Percentiles rank a stretch among this genome's conserved stretches.
phyloP scores from a whole-genome alignment of 805 yeast species.

The Sugiyamaella qingdaonensis region DNA sequence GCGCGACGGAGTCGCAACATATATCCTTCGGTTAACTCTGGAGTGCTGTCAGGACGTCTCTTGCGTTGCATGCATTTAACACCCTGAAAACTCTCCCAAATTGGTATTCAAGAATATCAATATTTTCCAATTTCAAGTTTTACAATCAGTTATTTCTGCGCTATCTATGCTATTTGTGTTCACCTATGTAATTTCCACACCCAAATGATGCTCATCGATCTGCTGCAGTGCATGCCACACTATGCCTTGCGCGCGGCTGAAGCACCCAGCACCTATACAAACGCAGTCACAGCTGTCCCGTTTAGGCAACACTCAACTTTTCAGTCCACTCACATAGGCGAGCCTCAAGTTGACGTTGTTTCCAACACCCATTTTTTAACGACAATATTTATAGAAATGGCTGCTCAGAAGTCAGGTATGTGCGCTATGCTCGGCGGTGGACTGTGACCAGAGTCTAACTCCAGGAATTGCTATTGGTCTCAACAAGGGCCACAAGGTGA shows the following conservation, averaged over 20 bases:
- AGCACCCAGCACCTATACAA: neutral
- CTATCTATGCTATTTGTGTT: no score
- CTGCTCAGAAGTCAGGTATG: constrained; percentile 28
- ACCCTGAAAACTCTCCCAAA: no score
- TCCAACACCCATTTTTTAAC: constrained; percentile 6
- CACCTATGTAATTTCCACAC: no score
- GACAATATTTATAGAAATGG: constrained; percentile 17
- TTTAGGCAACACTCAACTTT: neutral
- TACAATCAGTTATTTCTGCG: no score
- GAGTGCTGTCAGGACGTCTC: no score
- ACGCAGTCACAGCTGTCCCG: constrained; percentile 10
- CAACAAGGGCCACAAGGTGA: constrained; percentile 99
- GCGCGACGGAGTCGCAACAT: no score
- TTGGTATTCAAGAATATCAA: no score
- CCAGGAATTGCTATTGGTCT: constrained; percentile 92
- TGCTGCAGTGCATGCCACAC: neutral
- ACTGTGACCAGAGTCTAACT: neutral
- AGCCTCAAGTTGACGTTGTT: constrained; percentile 4
- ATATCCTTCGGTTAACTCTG: no score
- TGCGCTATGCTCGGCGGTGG: neutral
- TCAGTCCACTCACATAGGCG: no score
- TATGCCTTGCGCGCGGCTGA: neutral
- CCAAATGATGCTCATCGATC: no score
- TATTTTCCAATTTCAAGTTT: no score
- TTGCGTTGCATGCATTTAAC: no score